phyloP scores from a whole-genome alignment of 805 yeast species.

The Kregervanrija delftensis region DNA sequence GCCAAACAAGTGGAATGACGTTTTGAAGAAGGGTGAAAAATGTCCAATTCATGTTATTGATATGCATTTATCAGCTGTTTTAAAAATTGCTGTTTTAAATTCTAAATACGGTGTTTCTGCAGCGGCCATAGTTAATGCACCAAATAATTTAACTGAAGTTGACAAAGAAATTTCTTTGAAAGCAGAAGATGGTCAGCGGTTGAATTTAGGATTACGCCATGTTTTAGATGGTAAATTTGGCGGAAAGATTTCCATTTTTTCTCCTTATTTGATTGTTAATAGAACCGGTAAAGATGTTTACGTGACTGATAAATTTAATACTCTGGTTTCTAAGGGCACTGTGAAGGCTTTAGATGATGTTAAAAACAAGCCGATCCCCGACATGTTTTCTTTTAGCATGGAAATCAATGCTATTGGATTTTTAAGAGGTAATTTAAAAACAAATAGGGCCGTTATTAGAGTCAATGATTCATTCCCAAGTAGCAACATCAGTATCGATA shows the following conservation, averaged over 20 bases:
- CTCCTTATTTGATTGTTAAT: conserved; percentile 83
- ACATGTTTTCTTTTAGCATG: conserved; percentile 77
- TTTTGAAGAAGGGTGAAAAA: conserved; percentile 56
- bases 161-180: conserved; percentile 38
- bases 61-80: conserved; percentile 46
- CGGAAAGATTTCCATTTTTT: conserved; percentile 58
- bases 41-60: conserved; percentile 76
- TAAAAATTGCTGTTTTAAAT: conserved; percentile 59
- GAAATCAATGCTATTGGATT: conserved; percentile 32
- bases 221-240: conserved; percentile 47
- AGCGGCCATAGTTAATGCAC: conserved; percentile 67
- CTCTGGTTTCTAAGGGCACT: conserved; percentile 34
- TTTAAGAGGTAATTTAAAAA: conserved; percentile 31
- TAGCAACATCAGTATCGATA: conserved; percentile 73
- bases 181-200: conserved; percentile 57
- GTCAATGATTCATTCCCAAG: conserved; percentile 71
- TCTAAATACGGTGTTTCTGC: conserved; percentile 60
- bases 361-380: conserved; percentile 42
- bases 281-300: conserved; percentile 63
- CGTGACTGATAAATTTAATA: conserved; percentile 50
- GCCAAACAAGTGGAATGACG: conserved; percentile 58
- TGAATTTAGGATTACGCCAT: conserved; percentile 62
- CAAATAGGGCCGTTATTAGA: conserved; percentile 58
- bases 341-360: conserved; percentile 8
- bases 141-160: conserved; percentile 23